Evolutionary conservation across 1,284 basidiomycete species (phyloP).

Genomic region (Irpex sp.): DNA sequence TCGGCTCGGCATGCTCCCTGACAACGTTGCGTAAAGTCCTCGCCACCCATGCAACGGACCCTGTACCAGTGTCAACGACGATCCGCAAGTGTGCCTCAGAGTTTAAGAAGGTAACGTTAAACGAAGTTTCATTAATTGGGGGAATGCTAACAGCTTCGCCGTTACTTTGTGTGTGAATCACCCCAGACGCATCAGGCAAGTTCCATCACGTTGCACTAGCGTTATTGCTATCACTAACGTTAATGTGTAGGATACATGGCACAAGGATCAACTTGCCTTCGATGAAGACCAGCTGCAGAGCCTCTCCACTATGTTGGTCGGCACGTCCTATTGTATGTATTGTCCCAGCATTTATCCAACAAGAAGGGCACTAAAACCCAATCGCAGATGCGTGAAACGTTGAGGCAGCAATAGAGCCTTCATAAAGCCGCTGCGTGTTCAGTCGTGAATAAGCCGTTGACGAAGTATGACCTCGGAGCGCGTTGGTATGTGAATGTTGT

Average conservation of each 20-base stretch:
- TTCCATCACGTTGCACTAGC: slow-evolving; percentile 1
- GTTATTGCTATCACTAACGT: slow-evolving; percentile 2
- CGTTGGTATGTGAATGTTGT: background rate
- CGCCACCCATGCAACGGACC: slow-evolving; percentile 83
- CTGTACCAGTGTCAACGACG: slow-evolving; percentile 88
- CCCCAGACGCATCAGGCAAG: slow-evolving; percentile 66
- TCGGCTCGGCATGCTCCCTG: background rate
- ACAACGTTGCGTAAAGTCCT: slow-evolving; percentile 43
- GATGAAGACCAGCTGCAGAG: slow-evolving; percentile 87
- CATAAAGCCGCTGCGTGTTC: background rate
- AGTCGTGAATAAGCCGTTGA: background rate
- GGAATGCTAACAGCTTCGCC: slow-evolving; percentile 18
- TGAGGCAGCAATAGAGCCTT: background rate
- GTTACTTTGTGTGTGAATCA: slow-evolving; percentile 7
- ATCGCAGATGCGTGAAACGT: background rate
- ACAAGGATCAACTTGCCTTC: slow-evolving; percentile 87
- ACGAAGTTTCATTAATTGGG: background rate
- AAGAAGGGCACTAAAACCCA: background rate
- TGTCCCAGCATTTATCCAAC: background rate
- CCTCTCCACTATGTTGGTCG: slow-evolving; percentile 86
- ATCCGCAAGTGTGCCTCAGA: slow-evolving; percentile 88
- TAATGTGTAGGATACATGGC: slow-evolving; percentile 76
- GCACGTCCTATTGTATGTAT: slow-evolving; percentile 83
- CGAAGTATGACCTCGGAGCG: background rate
- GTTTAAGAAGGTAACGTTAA: slow-evolving; percentile 69